Base-by-base conservation (phyloP, 768 basidiomycete genomes). In the Tulasnella sp. region DNA sequence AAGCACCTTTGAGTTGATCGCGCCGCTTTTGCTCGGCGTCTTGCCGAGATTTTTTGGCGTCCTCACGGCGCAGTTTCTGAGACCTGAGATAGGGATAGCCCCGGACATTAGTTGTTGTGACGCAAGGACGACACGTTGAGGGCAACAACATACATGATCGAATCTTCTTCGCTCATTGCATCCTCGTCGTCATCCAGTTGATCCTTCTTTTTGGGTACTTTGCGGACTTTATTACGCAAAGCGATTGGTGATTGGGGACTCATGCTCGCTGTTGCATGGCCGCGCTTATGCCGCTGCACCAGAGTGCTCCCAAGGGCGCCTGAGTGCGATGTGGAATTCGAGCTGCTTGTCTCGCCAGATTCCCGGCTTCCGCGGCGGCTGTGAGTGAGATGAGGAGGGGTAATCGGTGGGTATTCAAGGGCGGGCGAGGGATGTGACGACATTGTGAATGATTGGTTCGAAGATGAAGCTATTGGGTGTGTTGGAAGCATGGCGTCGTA, bases 1-100 rank as follows among this genome's bases (percentile, higher is more conserved):
- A 61, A 17, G 58, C 45, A 21, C 23, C 49, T 39, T 56, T 49
- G 17, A 61, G 46, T 32, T 61, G 59, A 37, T 61, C 60, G 23
- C 60, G 62, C 14, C 60, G 59, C 19, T 49, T 59, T 49, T 61
- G 60, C 37, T 61, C 60, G 19, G 60, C 60, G 51, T 61, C 57
- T 41, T 60, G 59, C 21, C 60, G 60, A 12, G 62, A 56, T 36
- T 51, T 48, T 19, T 56, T 61, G 12, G 60, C 60, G 11, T 61
- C 60, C 35, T 61, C 60, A 23, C 36, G 35, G 7, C 60, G 19
- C 19, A 57, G 32, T 25, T 57, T 57, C 48, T 43, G 42, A 12
- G 40, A 29, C 12, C 55, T 57, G 17, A 4, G 25, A 36, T 6
- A 9, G 9, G 27, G n/a, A 17, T 19, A 43, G 41, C 17, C 6